These are phyloP conservation scores for Earliella scabrosa DNA, from an alignment of 1,284 basidiomycete genomes.

Conservation along the genomic window DNA sequence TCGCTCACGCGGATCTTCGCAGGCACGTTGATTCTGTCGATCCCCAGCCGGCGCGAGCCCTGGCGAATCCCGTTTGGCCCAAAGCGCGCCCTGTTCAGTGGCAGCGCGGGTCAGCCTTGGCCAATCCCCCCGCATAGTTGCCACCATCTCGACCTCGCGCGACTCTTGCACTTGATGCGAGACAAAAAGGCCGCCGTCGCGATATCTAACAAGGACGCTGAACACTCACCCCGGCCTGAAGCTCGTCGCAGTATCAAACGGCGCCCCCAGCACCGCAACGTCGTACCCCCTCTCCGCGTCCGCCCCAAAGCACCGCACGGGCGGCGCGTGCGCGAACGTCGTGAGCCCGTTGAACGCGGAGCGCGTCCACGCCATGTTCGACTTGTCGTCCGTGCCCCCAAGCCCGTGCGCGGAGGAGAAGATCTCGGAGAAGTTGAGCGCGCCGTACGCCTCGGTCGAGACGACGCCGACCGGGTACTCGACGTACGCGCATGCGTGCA, in stretches of 20 bases:
- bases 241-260: slow-evolving; percentile 40
- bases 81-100: slow-evolving; percentile 34
- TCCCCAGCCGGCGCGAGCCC: slow-evolving; percentile 35
- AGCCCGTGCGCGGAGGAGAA: slow-evolving; percentile 20
- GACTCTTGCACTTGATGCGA: no score
- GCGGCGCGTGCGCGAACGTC: slow-evolving; percentile 33
- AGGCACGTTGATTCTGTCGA: slow-evolving; percentile 35
- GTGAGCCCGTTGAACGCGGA: slow-evolving; percentile 36
- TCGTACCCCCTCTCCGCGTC: slow-evolving; percentile 33
- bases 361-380: slow-evolving; percentile 27
- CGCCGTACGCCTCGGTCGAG: slow-evolving; percentile 6
- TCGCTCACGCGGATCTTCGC: slow-evolving; percentile 35
- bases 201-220: no score
- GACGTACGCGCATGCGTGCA: background rate
- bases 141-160: no score
- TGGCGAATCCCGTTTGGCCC: slow-evolving; percentile 44
- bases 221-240: slow-evolving; percentile 35
- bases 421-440: slow-evolving; percentile 31
- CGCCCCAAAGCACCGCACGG: slow-evolving; percentile 36
- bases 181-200: background rate
- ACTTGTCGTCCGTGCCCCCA: slow-evolving; percentile 8
- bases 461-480: slow-evolving; percentile 14
- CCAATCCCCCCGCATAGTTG: no score
- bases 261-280: slow-evolving; percentile 39
- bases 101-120: no score